Percentiles rank a stretch among this genome's conserved stretches.
Conservation (phyloP, 768 basidiomycete genomes). For the Hericium alpestre region DNA sequence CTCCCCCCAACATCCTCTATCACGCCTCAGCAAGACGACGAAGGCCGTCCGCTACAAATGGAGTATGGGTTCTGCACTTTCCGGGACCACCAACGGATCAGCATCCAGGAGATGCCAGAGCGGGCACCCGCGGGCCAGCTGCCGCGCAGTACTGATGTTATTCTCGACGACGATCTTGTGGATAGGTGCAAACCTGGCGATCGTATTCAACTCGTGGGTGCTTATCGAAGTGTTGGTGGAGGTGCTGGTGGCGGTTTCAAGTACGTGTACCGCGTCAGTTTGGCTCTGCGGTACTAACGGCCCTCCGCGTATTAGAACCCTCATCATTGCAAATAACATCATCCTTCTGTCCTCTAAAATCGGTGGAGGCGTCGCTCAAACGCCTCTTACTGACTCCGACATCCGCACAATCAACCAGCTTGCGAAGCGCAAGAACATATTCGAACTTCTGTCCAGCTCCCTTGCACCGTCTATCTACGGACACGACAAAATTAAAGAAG, state of each 20-base stretch:
- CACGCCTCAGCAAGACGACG: constrained; percentile 86
- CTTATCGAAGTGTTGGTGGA: constrained; percentile 89
- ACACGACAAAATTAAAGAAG: constrained; percentile 91
- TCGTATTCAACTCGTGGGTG: constrained; percentile 90
- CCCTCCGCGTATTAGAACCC: constrained; percentile 44
- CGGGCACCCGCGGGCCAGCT: constrained; percentile 95
- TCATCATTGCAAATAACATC: constrained; percentile 91
- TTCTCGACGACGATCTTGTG: constrained; percentile 92
- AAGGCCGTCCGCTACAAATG: constrained; percentile 76
- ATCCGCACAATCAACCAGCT: constrained; percentile 95
- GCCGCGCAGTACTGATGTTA: constrained; percentile 91
- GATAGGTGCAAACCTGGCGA: constrained; percentile 98
- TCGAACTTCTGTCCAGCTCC: constrained; percentile 81
- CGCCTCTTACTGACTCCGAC: constrained; percentile 83
- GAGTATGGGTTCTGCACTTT: constrained; percentile 91
- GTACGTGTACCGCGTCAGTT: constrained; percentile 32
- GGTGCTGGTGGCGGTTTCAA: constrained; percentile 90
- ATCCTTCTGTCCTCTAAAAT: constrained; percentile 90
- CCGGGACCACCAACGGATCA: constrained; percentile 93
- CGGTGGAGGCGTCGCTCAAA: constrained; percentile 90
- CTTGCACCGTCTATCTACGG: constrained; percentile 97
- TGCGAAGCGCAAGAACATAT: constrained; percentile 78
- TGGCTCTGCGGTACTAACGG: not conserved
- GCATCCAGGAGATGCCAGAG: constrained; percentile 99
- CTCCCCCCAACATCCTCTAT: constrained; percentile 78